These are phyloP conservation scores for Sporothrix dimorphospora DNA, from an alignment of 2,329 filamentous ascomycete species.

Conservation along the genomic window DNA sequence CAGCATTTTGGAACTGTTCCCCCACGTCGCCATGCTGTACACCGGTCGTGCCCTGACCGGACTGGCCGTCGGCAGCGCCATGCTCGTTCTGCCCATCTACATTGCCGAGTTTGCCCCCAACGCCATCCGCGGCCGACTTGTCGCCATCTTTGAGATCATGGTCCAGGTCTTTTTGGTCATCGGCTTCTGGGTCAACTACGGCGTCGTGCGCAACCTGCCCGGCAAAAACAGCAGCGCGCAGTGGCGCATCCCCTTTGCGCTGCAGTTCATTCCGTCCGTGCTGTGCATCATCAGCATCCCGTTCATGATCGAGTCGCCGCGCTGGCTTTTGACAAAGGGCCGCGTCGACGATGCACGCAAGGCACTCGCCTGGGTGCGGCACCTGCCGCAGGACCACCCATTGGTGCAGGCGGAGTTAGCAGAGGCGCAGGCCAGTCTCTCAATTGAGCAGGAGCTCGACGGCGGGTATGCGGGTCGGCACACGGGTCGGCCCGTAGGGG, in stretches of 20 bases:
- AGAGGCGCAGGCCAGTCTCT: conserved; percentile 44
- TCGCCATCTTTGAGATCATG: conserved; percentile 56
- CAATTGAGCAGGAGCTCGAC: conserved; percentile 24
- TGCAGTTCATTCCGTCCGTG: conserved; percentile 50
- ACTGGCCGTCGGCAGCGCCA: conserved; percentile 60
- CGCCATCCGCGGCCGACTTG: conserved; percentile 60
- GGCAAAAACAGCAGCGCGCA: conserved; percentile 34
- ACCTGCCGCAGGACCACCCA: conserved; percentile 19
- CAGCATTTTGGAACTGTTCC: conserved; percentile 48
- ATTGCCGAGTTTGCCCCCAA: conserved; percentile 65
- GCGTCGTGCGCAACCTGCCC: conserved; percentile 45
- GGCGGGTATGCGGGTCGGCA: not conserved
- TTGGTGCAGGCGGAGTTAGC: conserved; percentile 52
- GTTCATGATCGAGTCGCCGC: conserved; percentile 47
- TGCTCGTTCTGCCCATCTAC: conserved; percentile 64
- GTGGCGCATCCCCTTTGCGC: conserved; percentile 56
- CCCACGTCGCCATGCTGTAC: conserved; percentile 51
- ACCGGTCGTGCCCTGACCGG: conserved; percentile 60
- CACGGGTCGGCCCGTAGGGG: not conserved
- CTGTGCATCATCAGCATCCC: conserved; percentile 50
- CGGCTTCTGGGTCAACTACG: conserved; percentile 57
- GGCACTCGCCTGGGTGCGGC: conserved; percentile 48
- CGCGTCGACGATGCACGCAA: conserved; percentile 46
- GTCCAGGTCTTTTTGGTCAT: conserved; percentile 57
- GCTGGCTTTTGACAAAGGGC: conserved; percentile 49